Base-by-base conservation (phyloP, 148 eudicot species). In the Fagopyrum tataricum region DNA sequence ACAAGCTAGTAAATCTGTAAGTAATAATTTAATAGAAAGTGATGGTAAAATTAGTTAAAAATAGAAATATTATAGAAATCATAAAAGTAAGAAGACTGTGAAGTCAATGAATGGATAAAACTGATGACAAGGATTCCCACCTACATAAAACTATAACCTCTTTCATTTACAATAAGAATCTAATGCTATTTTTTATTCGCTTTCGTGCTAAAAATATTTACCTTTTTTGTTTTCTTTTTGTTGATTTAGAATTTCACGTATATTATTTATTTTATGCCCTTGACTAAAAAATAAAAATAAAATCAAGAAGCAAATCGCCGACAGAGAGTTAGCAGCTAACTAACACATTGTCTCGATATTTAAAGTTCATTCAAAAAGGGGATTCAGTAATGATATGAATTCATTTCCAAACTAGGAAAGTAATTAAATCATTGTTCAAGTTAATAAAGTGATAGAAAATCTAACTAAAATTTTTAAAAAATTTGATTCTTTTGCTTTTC, bases 41-140 rank as follows among this genome's bases (percentile, higher is more conserved):
- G 58, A 4, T 52, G 39, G 66, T 11, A 24, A 59, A 24, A 59
- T 59, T 23, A 59, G 66, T 59, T 59, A 59, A 15, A 59, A 59
- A 23, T 59, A 17, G n/a, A 37, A 59, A 59, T 59, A 59, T 9
- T 15, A 24, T 39, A 11, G 7, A 59, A 31, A 31, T 31, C 0
- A 31, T 31, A 31, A 24, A 59, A 55, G 10, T 7, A 18, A 55
- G 61, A 55, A 20, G 26, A 59, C 66, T 23, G 23, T 12, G 66
- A 59, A 59, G 66, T 24, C 66, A 59, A 24, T 15, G 15, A 59
- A 1, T 2, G 66, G 66, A 59, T 59, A 59, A 23, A 23, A 59
- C 12, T 23, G 66, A 59, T 59, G 66, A 59, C 31, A 59, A 59
- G 66, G 66, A 59, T 23, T 59, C 10, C 66, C 66, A 24, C 66